Percentiles rank a stretch among this genome's conserved stretches.
Conservation (phyloP, 768 basidiomycete genomes). For the Agrocybe praecox region DNA sequence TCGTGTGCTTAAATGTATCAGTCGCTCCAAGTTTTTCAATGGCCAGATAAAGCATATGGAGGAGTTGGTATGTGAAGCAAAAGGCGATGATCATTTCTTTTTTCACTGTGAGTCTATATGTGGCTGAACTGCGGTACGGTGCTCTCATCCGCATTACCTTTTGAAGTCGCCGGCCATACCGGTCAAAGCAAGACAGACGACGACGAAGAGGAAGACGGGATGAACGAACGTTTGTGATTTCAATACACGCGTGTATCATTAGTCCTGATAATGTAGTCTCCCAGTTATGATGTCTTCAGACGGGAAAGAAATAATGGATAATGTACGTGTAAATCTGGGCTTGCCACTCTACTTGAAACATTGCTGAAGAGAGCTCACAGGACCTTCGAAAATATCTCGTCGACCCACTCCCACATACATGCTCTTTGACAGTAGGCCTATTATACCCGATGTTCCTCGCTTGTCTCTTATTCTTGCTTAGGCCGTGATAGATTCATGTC, state of each 20-base stretch:
- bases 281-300: constrained; percentile 41
- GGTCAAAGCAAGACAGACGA: constrained; percentile 42
- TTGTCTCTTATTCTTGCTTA: background rate
- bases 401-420: constrained; percentile 33
- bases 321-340: no score
- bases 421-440: constrained; percentile 34
- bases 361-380: constrained; percentile 14
- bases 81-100: constrained; percentile 51
- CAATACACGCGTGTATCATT: background rate
- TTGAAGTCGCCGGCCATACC: constrained; percentile 50
- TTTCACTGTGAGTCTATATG: constrained; percentile 49
- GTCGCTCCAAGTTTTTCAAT: no score
- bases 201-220: constrained; percentile 46
- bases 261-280: background rate
- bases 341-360: no score
- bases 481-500: constrained; percentile 40
- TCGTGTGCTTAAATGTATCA: no score
- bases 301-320: constrained; percentile 35
- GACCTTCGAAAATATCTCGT: constrained; percentile 36
- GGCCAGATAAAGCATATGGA: constrained; percentile 43
- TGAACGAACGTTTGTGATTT: constrained; percentile 49
- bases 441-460: background rate
- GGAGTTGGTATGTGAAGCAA: constrained; percentile 42
- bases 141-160: no score
- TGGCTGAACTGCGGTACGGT: no score